Base-by-base conservation (phyloP, 1,284 basidiomycete species). In the Microbotryum scabiosae region DNA sequence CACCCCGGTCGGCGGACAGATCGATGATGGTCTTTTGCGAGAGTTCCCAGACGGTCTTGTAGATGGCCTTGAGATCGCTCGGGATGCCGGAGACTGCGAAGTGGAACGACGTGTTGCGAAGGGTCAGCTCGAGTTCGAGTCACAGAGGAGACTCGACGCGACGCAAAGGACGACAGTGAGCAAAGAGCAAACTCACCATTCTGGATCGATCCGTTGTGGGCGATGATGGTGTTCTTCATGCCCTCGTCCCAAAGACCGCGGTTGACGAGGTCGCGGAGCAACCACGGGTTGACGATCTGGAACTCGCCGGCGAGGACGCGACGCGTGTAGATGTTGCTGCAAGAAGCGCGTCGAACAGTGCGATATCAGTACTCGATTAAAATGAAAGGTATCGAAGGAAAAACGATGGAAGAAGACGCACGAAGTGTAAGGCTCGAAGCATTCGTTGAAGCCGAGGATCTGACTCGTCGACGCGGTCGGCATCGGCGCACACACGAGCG, bases 41-140 rank as follows among this genome's bases (percentile, higher is more conserved):
- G 76, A 99, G 96, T 80, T 99, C 96, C 96, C 96, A 99, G 52
- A 97, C 92, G 12, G 93, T 97, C 81, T 94, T 96, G 83, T 96
- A 97, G 76, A 97, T 90, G 6, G 88, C 87, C 80, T 97, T 96
- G 78, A 94, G 81, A 66, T 94, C 85, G 65, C 84, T 85, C 2
- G 92, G 92, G 69, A 97, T 90, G 59, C 74, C 81, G 46, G 69
- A 86, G 82, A 72, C 63, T 61, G 41, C 5, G 23, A 0, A 43
- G 10, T 20, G 26, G 0, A 46, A 30, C 3, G 45, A n/a, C 32
- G 44, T 2, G 25, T 16, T n/a, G 54, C 48, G 9, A 54, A 51
- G 30, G 45, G 25, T 18, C 16, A 36, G 41, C 18, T 48, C 23
- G 46, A 12, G 28, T 12, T 23, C 28, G 20, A 49, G 16, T 36